Conservation (phyloP, 1,284 basidiomycete genomes). For the Microbotryum saponariae region DNA sequence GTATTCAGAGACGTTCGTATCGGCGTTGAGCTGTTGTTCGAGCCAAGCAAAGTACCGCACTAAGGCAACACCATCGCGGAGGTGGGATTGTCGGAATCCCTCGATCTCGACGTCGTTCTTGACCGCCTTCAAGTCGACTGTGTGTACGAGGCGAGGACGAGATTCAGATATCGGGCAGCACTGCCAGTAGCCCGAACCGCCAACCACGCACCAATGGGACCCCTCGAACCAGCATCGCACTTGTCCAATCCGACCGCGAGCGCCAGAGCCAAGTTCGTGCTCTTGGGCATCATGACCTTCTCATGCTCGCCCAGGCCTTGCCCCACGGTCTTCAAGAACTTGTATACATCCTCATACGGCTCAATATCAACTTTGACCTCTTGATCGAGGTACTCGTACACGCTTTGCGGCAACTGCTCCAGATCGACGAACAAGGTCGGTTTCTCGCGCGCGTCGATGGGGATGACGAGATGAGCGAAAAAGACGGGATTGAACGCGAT, state of each 20-base stretch:
- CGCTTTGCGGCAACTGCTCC: conserved; percentile 54
- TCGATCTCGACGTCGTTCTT: conserved; percentile 82
- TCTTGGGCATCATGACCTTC: conserved; percentile 50
- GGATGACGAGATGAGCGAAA: conserved; percentile 82
- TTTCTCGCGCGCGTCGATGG: conserved; percentile 50
- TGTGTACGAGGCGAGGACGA: too few species aligned
- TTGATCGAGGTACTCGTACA: conserved; percentile 51
- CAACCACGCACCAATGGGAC: conserved; percentile 44
- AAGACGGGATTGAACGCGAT: conserved; percentile 85
- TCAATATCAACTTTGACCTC: conserved; percentile 57
- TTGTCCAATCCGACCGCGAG: conserved; percentile 65
- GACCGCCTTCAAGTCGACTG: conserved; percentile 55
- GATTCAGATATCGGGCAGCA: too few species aligned
- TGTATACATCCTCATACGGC: conserved; percentile 63
- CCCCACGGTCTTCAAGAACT: conserved; percentile 50
- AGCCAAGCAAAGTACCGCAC: conserved; percentile 84
- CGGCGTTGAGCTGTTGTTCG: conserved; percentile 64
- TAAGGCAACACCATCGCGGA: conserved; percentile 83
- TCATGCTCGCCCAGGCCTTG: conserved; percentile 40
- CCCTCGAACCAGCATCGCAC: conserved; percentile 56
- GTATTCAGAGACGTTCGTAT: conserved; percentile 64
- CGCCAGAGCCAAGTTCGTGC: conserved; percentile 64
- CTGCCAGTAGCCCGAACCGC: too few species aligned
- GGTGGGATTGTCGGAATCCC: conserved; percentile 81
- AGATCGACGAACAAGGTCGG: conserved; percentile 63